phyloP scores from a whole-genome alignment of 345 rosid genomes.

The Salix viminalis region DNA sequence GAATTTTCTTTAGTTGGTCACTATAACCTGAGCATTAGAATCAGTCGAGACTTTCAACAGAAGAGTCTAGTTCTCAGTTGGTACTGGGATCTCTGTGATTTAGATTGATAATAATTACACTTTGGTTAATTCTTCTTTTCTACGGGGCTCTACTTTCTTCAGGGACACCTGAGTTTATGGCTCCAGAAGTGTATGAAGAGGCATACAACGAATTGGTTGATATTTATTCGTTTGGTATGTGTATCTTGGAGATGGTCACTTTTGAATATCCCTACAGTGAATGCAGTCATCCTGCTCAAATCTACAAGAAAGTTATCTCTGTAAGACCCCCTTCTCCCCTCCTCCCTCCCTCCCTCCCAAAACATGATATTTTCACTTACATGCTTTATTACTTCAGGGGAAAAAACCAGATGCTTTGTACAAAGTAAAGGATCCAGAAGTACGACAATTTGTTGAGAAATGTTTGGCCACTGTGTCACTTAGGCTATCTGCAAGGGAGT shows the following conservation, averaged over 20 bases:
- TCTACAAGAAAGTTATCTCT: constrained; percentile 95
- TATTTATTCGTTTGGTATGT: constrained; percentile 96
- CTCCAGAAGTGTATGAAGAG: constrained; percentile 97
- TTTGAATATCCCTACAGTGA: constrained; percentile 97
- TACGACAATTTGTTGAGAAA: constrained; percentile 72
- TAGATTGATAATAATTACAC: constrained; percentile 7
- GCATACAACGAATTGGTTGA: constrained; percentile 96
- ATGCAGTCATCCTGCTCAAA: constrained; percentile 92
- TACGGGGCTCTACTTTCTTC: constrained; percentile 16
- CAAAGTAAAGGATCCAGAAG: constrained; percentile 77
- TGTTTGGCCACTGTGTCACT: constrained; percentile 77
- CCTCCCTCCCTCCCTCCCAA: neutral
- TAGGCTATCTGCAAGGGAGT: constrained; percentile 83
- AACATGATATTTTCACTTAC: constrained; percentile 7
- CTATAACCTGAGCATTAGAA: neutral
- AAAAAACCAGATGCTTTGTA: constrained; percentile 86
- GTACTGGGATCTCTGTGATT: neutral
- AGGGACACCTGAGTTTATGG: constrained; percentile 99
- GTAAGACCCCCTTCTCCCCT: constrained; percentile 43
- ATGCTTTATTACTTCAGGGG: constrained; percentile 48
- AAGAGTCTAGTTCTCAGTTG: neutral
- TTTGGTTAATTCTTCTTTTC: constrained; percentile 1
- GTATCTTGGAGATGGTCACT: constrained; percentile 95
- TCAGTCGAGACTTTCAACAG: neutral
- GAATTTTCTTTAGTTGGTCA: neutral